A percentile compares a stretch with the other conserved stretches of the same genome.
Conservation (phyloP, 805 yeast species). For the Metschnikowia proteae region DNA sequence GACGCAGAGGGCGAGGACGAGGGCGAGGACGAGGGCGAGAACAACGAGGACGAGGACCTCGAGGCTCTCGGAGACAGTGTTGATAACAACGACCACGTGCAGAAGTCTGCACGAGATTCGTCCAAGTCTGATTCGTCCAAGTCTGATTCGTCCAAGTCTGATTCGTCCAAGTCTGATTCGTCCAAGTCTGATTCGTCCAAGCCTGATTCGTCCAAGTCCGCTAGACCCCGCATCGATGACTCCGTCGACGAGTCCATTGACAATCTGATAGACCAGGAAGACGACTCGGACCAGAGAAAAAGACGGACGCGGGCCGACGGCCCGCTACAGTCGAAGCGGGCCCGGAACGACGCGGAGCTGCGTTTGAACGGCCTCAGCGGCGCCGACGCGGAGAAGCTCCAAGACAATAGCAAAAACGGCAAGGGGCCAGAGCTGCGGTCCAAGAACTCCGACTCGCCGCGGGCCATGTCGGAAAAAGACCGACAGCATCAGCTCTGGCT, state of each 20-base stretch:
- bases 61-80: neutral
- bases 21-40: constrained; percentile 13
- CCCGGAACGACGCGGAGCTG: neutral
- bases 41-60: neutral
- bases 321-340: constrained; percentile 4
- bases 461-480: constrained; percentile 33
- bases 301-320: neutral
- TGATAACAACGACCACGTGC: neutral
- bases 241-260: neutral
- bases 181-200: too few species aligned
- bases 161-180: too few species aligned
- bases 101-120: neutral
- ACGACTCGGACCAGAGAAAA: neutral
- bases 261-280: neutral
- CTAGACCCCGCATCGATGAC: neutral
- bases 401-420: neutral
- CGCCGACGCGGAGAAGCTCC: neutral
- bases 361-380: too few species aligned
- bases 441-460: constrained; percentile 1
- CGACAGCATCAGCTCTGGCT: constrained; percentile 44
- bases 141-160: too few species aligned
- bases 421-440: neutral
- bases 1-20: constrained; percentile 6
- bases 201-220: neutral
- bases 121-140: too few species aligned